Evolutionary conservation across 2,329 filamentous ascomycete genomes (phyloP), one percentile per base, ranked within the genome.

Genomic region (Cladosporium sp.): DNA sequence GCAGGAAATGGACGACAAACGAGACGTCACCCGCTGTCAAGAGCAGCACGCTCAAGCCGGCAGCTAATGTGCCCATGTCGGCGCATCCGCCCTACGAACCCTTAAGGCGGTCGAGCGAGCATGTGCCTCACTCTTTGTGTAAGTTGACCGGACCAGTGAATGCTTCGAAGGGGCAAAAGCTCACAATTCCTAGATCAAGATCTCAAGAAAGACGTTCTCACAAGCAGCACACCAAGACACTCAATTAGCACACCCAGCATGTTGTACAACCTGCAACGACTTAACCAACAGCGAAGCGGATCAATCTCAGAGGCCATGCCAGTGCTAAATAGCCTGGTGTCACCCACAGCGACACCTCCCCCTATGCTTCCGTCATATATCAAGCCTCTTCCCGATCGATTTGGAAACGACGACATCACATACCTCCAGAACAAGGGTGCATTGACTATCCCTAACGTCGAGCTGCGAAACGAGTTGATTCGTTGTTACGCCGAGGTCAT

Each of bases 401-500:
- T 97, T 71, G 88, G 90, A 6, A 83, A 86, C 15, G 92, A 96
- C 71, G 93, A 97, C 80, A 86, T 96, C 68, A 85, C 88, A 65
- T 97, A 95, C 77, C 84, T 97, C 65, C 86, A 89, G 68, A 86
- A 88, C 75, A 97, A 97, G 82, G 93, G 93, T 4, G 93, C 93
- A 1, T 81, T 97, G 70, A 88, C 88, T 1, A 86, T 97, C 49
- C 94, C 94, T 2, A 83, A 86, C 49, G 78, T 84, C 4, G 80
- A 81, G 4, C 82, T 97, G 41, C 91, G 94, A 73, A 92, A 91
- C 76, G 92, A 93, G 67, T 84, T 97, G 52, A 82, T 98, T 18
- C 88, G 89, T 72, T 88, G 88, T 47, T 97, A 95, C 73, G 85
- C 94, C 68, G 91, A 97, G 80, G 97, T 90, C 76, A 92, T 97